These are phyloP conservation scores for Drechslerella coelobrocha DNA, from an alignment of 2,329 filamentous ascomycete genomes.

Conservation along the genomic window DNA sequence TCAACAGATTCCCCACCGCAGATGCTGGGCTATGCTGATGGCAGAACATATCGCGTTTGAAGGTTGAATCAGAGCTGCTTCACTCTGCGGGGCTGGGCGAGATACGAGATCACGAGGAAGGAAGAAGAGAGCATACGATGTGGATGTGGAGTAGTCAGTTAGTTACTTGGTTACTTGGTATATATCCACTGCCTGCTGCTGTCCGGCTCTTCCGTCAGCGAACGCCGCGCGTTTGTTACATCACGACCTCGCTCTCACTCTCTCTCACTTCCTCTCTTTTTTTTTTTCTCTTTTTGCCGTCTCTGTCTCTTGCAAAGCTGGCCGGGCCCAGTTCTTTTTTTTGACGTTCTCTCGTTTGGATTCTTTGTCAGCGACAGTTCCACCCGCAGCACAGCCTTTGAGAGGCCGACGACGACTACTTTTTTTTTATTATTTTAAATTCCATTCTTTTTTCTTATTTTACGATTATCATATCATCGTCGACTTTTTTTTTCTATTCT, in stretches of 20 bases:
- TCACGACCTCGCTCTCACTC: slow-evolving; percentile 3
- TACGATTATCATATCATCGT: not conserved
- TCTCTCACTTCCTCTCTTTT: not conserved
- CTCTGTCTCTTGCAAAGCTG: slow-evolving; percentile 19
- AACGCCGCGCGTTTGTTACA: no score
- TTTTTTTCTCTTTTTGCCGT: not conserved
- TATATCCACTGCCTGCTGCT: not conserved
- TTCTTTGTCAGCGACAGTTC: slow-evolving; percentile 22
- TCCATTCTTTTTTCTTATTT: slow-evolving; percentile 13
- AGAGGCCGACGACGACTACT: slow-evolving; percentile 26
- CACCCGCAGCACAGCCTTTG: slow-evolving; percentile 36
- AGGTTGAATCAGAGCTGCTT: slow-evolving; percentile 50
- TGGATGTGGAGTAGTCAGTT: no score
- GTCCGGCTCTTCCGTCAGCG: not conserved
- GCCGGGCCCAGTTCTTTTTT: slow-evolving; percentile 48
- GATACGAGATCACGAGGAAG: not conserved
- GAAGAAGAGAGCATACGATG: slow-evolving; percentile 4
- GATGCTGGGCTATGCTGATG: not conserved
- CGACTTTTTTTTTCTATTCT: slow-evolving; percentile 8
- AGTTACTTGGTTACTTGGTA: no score
- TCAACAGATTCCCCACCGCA: not conserved
- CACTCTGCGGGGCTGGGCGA: slow-evolving; percentile 37
- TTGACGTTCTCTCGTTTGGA: slow-evolving; percentile 21
- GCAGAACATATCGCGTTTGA: slow-evolving; percentile 45
- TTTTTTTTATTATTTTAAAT: slow-evolving; percentile 8